phyloP scores from a whole-genome alignment of 176 grass and related monocot species.

The Ensete glaucum region DNA sequence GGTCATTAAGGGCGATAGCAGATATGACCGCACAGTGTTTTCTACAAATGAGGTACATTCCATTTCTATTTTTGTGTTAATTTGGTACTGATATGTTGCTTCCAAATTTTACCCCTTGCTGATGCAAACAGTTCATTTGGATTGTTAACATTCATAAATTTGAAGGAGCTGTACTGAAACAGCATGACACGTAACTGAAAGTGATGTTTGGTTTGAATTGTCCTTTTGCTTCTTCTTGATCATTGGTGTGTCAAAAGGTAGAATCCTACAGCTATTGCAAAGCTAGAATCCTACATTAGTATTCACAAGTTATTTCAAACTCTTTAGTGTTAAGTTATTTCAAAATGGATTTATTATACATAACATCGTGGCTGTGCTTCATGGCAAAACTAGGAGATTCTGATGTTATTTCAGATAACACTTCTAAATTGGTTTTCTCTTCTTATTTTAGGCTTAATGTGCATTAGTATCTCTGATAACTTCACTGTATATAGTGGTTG shows the following conservation, averaged over 20 bases:
- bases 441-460: no score
- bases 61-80: not conserved
- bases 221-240: not conserved
- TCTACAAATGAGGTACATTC: constrained; percentile 40
- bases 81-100: not conserved
- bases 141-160: no score
- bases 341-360: no score
- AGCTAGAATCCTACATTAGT: no score
- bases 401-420: no score
- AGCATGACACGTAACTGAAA: not conserved
- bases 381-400: no score
- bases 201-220: not conserved
- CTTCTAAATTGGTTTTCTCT: no score
- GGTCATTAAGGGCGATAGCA: constrained; percentile 29
- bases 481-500: no score
- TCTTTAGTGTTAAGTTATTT: no score
- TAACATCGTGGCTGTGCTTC: no score
- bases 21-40: constrained; percentile 21
- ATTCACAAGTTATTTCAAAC: no score
- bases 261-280: not conserved
- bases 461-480: no score
- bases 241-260: not conserved
- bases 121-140: not conserved
- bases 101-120: not conserved
- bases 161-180: not conserved